A percentile compares a stretch with the other conserved stretches of the same genome.
phyloP scores from a whole-genome alignment of 805 yeast genomes.

The Lachancea quebecensis region DNA sequence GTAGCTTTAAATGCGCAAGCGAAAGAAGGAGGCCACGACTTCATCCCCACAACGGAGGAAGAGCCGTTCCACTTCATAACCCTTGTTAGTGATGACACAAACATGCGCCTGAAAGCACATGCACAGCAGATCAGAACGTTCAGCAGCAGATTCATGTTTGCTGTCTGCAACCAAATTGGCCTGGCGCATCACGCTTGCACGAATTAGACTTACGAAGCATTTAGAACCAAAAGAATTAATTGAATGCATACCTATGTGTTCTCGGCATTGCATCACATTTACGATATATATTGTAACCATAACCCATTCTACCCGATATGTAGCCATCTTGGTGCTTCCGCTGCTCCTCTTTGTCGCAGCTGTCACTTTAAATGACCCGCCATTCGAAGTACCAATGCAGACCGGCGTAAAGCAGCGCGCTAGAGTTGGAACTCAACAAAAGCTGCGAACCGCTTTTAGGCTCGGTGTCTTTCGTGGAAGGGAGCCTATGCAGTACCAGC shows the following conservation, averaged over 20 bases:
- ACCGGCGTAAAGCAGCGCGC: conserved; percentile 3
- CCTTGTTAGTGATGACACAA: conserved; percentile 66
- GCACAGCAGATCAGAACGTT: conserved; percentile 27
- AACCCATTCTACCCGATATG: background rate
- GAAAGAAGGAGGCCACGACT: conserved; percentile 8
- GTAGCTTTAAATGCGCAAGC: conserved; percentile 10
- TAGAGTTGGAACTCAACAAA: conserved; percentile 1
- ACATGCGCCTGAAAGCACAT: conserved; percentile 57
- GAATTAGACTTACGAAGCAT: conserved; percentile 8
- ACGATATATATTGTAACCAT: conserved; percentile 1
- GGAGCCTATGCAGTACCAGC: conserved; percentile 1
- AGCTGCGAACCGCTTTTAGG: background rate
- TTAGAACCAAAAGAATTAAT: background rate
- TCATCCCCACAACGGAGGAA: conserved; percentile 3
- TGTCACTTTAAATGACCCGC: background rate
- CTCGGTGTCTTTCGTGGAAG: background rate
- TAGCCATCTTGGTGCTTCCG: background rate
- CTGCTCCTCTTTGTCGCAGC: background rate
- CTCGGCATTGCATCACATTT: conserved; percentile 2
- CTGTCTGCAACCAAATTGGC: conserved; percentile 27
- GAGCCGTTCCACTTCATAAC: conserved; percentile 49
- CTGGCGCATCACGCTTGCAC: conserved; percentile 18
- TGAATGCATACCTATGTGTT: background rate
- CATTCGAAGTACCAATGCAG: conserved; percentile 7
- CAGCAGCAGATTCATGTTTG: conserved; percentile 30